Evolutionary conservation across 2,329 filamentous ascomycete species (phyloP).

Genomic region (Neonectria sp.): DNA sequence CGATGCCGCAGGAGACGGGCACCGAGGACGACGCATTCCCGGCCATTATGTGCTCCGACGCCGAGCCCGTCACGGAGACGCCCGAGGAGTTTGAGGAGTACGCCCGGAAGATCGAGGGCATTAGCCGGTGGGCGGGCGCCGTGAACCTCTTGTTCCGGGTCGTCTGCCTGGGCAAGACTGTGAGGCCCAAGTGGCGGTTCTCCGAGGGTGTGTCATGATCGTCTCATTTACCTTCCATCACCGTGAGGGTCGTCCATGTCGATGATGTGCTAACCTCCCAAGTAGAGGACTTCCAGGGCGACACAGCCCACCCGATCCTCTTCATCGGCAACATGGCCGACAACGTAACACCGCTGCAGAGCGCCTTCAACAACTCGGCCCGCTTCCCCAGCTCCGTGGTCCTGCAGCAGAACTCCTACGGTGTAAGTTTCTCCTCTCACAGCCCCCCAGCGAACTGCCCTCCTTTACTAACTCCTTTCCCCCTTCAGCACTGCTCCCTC

Average conservation of each 20-base stretch:
- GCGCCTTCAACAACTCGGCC: slow-evolving; percentile 60
- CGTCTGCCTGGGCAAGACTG: slow-evolving; percentile 55
- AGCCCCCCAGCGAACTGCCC: background rate
- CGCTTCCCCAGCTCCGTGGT: slow-evolving; percentile 63
- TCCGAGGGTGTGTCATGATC: slow-evolving; percentile 43
- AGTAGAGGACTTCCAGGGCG: slow-evolving; percentile 49
- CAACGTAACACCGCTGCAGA: slow-evolving; percentile 64
- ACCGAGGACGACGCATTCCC: slow-evolving; percentile 58
- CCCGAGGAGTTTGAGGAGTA: slow-evolving; percentile 54
- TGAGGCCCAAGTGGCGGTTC: slow-evolving; percentile 59
- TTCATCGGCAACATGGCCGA: slow-evolving; percentile 62
- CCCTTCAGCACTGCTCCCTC: slow-evolving; percentile 63
- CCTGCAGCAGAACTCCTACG: slow-evolving; percentile 65
- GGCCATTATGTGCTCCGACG: slow-evolving; percentile 64
- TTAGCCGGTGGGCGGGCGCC: slow-evolving; percentile 61
- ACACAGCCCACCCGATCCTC: slow-evolving; percentile 61
- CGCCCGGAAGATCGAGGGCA: slow-evolving; percentile 50
- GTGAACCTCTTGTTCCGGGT: slow-evolving; percentile 59
- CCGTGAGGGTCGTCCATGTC: no score
- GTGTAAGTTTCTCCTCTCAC: slow-evolving; percentile 55
- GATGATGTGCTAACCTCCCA: slow-evolving; percentile 16
- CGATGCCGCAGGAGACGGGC: slow-evolving; percentile 44
- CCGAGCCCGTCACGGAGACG: slow-evolving; percentile 49
- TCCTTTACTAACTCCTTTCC: slow-evolving; percentile 1
- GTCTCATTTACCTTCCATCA: no score